These are phyloP conservation scores for Chalaropsis ovoidea DNA, from an alignment of 2,329 filamentous ascomycete species.

Conservation along the genomic window DNA sequence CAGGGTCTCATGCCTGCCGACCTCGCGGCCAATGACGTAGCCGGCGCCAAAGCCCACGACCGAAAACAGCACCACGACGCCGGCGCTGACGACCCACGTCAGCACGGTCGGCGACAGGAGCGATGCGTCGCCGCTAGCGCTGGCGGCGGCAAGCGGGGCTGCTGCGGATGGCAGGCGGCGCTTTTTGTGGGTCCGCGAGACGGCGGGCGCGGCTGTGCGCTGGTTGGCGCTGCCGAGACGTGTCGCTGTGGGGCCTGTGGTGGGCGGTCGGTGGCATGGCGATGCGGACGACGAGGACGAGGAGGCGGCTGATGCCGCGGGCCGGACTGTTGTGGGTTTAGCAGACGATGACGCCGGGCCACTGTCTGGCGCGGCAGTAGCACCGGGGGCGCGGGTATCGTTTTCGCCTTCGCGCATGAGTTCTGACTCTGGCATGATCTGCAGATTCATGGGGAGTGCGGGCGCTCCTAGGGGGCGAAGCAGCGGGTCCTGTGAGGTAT, in stretches of 20 bases:
- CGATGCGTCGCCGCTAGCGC: slow-evolving; percentile 33
- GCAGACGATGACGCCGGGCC: slow-evolving; percentile 26
- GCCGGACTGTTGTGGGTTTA: slow-evolving; percentile 16
- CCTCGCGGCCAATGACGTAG: slow-evolving; percentile 57
- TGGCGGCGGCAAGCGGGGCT: slow-evolving; percentile 22
- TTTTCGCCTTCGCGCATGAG: slow-evolving; percentile 36
- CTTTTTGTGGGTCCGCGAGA: slow-evolving; percentile 40
- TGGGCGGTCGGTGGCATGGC: background rate
- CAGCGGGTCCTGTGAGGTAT: slow-evolving; percentile 28
- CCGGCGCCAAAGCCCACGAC: slow-evolving; percentile 60
- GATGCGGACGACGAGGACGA: slow-evolving; percentile 5
- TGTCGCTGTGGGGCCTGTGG: background rate
- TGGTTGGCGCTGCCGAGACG: slow-evolving; percentile 27
- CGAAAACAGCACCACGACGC: slow-evolving; percentile 56
- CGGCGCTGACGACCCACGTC: slow-evolving; percentile 56
- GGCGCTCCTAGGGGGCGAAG: slow-evolving; percentile 38
- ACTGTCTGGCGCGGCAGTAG: background rate
- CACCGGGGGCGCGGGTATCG: background rate
- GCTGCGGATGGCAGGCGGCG: slow-evolving; percentile 36
- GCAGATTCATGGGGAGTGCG: slow-evolving; percentile 47
- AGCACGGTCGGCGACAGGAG: slow-evolving; percentile 50
- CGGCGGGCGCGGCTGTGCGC: slow-evolving; percentile 28
- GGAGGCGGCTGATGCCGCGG: background rate
- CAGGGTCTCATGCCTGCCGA: slow-evolving; percentile 50
- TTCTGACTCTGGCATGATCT: slow-evolving; percentile 52